Base-by-base conservation (phyloP, 2,329 filamentous ascomycete species). In the Xylariaceae sp. region DNA sequence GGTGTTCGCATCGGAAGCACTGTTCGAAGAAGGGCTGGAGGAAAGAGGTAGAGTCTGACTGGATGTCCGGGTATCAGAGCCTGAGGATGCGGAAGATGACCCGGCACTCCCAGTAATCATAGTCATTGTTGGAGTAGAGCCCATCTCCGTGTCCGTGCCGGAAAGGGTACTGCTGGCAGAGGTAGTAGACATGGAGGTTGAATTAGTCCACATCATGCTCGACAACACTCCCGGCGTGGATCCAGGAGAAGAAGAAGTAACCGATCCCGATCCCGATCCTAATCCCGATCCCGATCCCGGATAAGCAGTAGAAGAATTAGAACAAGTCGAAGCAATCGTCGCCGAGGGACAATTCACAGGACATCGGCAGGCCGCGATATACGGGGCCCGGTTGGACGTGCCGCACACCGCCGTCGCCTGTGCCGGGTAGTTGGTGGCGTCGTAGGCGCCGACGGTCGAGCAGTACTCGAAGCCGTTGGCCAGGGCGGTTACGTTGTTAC, bases 361-460 rank as follows among this genome's bases (percentile, higher is more conserved):
- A 29, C 64, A 65, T 19, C 56, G 52, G 35, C 64, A 66, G 37
- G 64, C 64, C 7, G 56, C 58, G 2, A 64, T 55, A 6, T 65
- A 66, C 26, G 59, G 45, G 7, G 11, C 12, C 44, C 55, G 62
- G 47, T 60, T 56, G 12, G 47, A 39, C 50, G 53, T 62, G 19
- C 64, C 64, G 32, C 64, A 66, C 30, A 56, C 64, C 1, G 50
- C 55, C 11, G 62, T 65, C 31, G 64, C 64, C 29, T 55, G 56
- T 12, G 61, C 27, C n/a, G 64, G 64, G 40, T 60, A 65, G 50
- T 64, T 56, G 19, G 59, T 62, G 19, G 62, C 60, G 7, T 54
- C 61, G 26, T 63, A 65, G 9, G 55, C 53, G 29, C 59, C 59
- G 2, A 60, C 55, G 3, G 61, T 65, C 5, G 61, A 58, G 50